Percentiles rank a stretch among this genome's conserved stretches.
phyloP scores from a whole-genome alignment of 495 filamentous ascomycete species.

The Penicillium pulvis region DNA sequence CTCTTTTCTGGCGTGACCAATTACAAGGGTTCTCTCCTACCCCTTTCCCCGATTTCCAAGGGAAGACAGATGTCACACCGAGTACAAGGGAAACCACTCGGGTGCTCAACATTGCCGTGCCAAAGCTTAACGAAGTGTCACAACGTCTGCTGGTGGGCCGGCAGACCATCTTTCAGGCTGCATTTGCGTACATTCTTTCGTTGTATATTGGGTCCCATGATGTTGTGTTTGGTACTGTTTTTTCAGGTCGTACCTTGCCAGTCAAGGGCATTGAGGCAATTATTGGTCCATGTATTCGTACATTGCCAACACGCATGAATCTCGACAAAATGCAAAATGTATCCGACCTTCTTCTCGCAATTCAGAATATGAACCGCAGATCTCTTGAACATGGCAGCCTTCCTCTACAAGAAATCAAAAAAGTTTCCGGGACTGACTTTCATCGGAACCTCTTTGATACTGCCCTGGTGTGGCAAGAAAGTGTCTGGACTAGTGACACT shows the following conservation, averaged over 20 bases:
- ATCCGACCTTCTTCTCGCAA: slow-evolving; percentile 56
- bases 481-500: slow-evolving; percentile 43
- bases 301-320: slow-evolving; percentile 66
- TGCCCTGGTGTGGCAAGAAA: slow-evolving; percentile 78
- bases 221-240: slow-evolving; percentile 69
- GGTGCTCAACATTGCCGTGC: slow-evolving; percentile 23
- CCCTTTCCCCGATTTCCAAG: slow-evolving; percentile 33
- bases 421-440: slow-evolving; percentile 48
- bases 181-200: slow-evolving; percentile 62
- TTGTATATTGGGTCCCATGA: slow-evolving; percentile 62
- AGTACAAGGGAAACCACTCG: slow-evolving; percentile 36
- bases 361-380: slow-evolving; percentile 63
- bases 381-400: slow-evolving; percentile 59
- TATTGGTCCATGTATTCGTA: slow-evolving; percentile 70
- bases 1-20: slow-evolving; percentile 67
- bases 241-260: slow-evolving; percentile 72
- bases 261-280: slow-evolving; percentile 67
- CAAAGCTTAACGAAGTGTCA: slow-evolving; percentile 32
- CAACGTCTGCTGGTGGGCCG: slow-evolving; percentile 35
- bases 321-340: slow-evolving; percentile 46
- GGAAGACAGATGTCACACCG: slow-evolving; percentile 9
- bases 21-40: slow-evolving; percentile 40
- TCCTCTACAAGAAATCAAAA: slow-evolving; percentile 68
- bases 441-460: slow-evolving; percentile 63
- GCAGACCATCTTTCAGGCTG: slow-evolving; percentile 70